Conservation (phyloP, 176 grass and related monocot species). For the Aechmea fasciata region DNA sequence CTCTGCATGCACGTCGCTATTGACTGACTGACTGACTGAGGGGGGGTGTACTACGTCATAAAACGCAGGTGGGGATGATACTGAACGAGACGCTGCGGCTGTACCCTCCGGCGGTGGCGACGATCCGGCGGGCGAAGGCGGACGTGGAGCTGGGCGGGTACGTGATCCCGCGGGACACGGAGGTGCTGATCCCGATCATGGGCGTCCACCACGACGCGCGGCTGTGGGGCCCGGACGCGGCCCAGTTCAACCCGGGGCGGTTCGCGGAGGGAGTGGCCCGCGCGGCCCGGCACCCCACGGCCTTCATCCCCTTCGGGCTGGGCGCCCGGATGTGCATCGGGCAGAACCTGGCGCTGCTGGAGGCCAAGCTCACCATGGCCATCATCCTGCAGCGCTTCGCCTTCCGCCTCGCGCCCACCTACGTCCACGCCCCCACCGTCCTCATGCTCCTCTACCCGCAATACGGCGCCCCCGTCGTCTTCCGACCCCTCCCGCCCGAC, state of each 20-base stretch:
- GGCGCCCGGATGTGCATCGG: conserved; percentile 94
- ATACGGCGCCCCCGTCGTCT: conserved; percentile 79
- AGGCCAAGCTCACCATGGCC: conserved; percentile 82
- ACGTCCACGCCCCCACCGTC: conserved; percentile 89
- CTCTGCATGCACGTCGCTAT: too few species aligned
- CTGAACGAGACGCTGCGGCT: conserved; percentile 93
- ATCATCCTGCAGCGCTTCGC: conserved; percentile 79
- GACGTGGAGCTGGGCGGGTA: conserved; percentile 70
- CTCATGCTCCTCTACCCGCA: conserved; percentile 99
- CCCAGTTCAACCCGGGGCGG: conserved; percentile 81
- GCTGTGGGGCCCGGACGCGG: conserved; percentile 76
- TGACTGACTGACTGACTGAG: too few species aligned
- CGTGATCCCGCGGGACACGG: conserved; percentile 73
- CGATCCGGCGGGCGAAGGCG: conserved; percentile 64
- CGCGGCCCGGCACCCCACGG: conserved; percentile 57
- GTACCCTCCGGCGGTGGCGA: conserved; percentile 94
- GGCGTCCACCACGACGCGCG: conserved; percentile 80
- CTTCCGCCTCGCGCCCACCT: conserved; percentile 69
- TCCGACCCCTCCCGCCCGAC: conserved; percentile 24
- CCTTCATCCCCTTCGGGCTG: conserved; percentile 94
- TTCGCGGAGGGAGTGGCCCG: conserved; percentile 50
- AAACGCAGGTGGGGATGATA: conserved; percentile 72
- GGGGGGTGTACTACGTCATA: too few species aligned
- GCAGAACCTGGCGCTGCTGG: conserved; percentile 85
- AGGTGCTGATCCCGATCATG: conserved; percentile 94